Base-by-base conservation (phyloP, 805 yeast genomes). In the Metschnikowia picachoensis region DNA sequence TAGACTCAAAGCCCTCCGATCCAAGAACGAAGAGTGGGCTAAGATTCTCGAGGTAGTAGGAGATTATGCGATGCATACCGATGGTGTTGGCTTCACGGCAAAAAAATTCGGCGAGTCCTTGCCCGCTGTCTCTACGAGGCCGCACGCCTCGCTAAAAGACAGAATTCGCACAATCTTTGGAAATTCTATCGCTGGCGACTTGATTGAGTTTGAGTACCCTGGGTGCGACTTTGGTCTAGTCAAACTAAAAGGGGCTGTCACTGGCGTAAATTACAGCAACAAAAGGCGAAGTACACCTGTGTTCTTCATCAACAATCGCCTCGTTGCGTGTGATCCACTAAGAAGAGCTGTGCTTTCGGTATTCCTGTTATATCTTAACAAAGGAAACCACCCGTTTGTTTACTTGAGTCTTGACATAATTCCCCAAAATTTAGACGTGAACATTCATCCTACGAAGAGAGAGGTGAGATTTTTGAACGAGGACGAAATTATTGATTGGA, bases 401-500 rank as follows among this genome's bases (percentile, higher is more conserved):
- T 94, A 90, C 63, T 48, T 94, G 43, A 74, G 87, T 39, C 61
- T 94, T n/a, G 68, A 69, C 15, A 79, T 94, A 2, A 69, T 74
- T 17, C 87, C 97, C 0, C 67, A 66, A 30, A 82, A 83, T 49
- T 74, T 94, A 8, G 99, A 94, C 62, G 98, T 94, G 13, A 94
- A 94, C 60, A 83, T 94, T 12, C 99, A 94, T 60, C 99, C 99
- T 0, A 92, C 98, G 0, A 94, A 94, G 56, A 76, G 92, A 48
- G 97, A 92, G 57, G 97, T 94, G 2, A 64, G 95, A 36, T 90
- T 94, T 60, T 67, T 94, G 31, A 65, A 81, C 61, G 97, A 94
- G 57, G 94, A 85, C 37, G 97, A 91, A 59, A 89, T 94, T 16
- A 77, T 87, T 10, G 89, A 83, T 34, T 55, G 59, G 31, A 72